A percentile compares a stretch with the other conserved stretches of the same genome.
These are phyloP conservation scores for Styphnolobium japonicum DNA, from an alignment of 306 rosid species.

Conservation along the genomic window DNA sequence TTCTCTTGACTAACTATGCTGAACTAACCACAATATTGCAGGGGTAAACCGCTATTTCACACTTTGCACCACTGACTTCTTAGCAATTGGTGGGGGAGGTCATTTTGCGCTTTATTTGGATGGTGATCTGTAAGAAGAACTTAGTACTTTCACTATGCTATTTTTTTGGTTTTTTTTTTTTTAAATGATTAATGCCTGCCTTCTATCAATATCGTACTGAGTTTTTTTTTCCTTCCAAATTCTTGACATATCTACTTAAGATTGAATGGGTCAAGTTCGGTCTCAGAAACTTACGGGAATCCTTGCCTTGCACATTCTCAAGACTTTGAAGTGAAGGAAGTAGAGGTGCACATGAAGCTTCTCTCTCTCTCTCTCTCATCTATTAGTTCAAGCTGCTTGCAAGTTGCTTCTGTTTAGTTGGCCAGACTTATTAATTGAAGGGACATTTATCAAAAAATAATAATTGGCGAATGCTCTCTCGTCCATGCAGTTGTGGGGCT, in stretches of 20 bases:
- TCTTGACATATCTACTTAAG: slow-evolving; percentile 27
- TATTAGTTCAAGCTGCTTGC: too few species aligned
- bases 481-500: slow-evolving; percentile 85
- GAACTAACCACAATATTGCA: slow-evolving; percentile 36
- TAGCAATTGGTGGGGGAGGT: slow-evolving; percentile 90
- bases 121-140: slow-evolving; percentile 81
- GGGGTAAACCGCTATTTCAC: slow-evolving; percentile 89
- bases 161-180: background rate
- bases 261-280: slow-evolving; percentile 86
- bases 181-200: background rate
- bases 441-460: background rate
- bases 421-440: too few species aligned
- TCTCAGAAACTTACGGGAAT: slow-evolving; percentile 84
- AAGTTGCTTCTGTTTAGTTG: too few species aligned
- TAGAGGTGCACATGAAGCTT: slow-evolving; percentile 57
- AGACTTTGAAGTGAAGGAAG: slow-evolving; percentile 88
- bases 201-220: slow-evolving; percentile 2
- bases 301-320: slow-evolving; percentile 87
- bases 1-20: background rate
- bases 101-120: slow-evolving; percentile 90
- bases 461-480: background rate
- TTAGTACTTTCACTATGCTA: background rate
- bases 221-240: background rate
- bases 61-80: slow-evolving; percentile 61
- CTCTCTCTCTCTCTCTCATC: background rate